Percentiles rank a stretch among this genome's conserved stretches.
phyloP scores from a whole-genome alignment of 2,329 filamentous ascomycete genomes.

The Lanzia echinophila region DNA sequence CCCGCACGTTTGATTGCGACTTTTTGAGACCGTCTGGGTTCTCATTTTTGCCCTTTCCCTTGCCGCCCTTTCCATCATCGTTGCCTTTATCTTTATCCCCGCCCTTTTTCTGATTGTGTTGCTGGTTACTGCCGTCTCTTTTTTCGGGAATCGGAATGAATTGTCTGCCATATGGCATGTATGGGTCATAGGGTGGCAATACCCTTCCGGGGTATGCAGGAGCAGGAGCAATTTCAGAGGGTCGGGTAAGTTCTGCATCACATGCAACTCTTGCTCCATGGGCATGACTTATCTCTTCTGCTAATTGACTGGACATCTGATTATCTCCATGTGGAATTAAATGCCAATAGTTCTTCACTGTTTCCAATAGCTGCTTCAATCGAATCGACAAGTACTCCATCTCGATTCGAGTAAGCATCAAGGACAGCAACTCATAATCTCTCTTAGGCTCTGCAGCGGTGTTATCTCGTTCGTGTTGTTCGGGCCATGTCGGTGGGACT shows the following conservation, averaged over 20 bases:
- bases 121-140: background rate
- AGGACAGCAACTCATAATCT: background rate
- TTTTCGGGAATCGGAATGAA: background rate
- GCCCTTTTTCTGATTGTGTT: background rate
- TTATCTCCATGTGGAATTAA: constrained; percentile 1
- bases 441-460: background rate
- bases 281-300: background rate
- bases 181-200: background rate
- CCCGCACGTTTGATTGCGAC: background rate
- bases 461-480: constrained; percentile 9
- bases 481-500: constrained; percentile 4
- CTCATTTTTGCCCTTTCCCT: background rate
- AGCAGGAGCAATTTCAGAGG: constrained; percentile 7
- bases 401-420: constrained; percentile 9
- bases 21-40: background rate
- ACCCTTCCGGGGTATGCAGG: constrained; percentile 8
- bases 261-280: constrained; percentile 1
- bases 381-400: constrained; percentile 5
- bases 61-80: background rate
- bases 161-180: constrained; percentile 3
- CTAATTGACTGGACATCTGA: background rate
- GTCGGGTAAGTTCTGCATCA: constrained; percentile 1
- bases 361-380: constrained; percentile 4
- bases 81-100: background rate
- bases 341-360: background rate